Evolutionary conservation across 2,329 filamentous ascomycete species (phyloP).

Genomic region (Diplodia mutila): DNA sequence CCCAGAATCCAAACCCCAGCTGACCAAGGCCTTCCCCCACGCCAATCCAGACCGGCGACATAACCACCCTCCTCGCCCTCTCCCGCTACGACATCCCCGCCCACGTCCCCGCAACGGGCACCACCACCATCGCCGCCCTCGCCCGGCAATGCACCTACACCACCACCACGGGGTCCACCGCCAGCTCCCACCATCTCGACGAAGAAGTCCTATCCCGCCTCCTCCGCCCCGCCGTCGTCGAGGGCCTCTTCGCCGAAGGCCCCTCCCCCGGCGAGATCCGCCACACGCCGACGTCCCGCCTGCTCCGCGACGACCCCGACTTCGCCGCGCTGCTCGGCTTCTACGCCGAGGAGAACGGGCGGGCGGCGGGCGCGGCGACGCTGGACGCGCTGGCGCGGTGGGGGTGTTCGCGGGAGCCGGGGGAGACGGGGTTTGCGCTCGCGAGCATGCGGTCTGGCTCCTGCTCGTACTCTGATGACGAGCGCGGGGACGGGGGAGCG

Average conservation of each 20-base stretch:
- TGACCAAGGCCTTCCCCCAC: too few relatives aligned
- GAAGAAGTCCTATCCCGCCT: slow-evolving; percentile 37
- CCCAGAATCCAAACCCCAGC: background rate
- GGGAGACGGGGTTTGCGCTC: slow-evolving; percentile 14
- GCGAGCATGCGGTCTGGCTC: too few relatives aligned
- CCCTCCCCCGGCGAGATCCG: slow-evolving; percentile 42
- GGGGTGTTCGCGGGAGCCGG: slow-evolving; percentile 17
- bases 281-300: slow-evolving; percentile 39
- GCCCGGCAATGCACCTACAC: background rate
- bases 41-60: background rate
- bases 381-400: slow-evolving; percentile 20
- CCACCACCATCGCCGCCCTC: slow-evolving; percentile 18
- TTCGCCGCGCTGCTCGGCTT: slow-evolving; percentile 15
- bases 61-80: background rate
- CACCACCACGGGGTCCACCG: slow-evolving; percentile 1
- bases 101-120: background rate
- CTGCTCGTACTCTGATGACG: too few relatives aligned
- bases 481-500: too few relatives aligned
- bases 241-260: slow-evolving; percentile 47
- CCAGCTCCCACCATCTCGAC: background rate
- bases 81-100: background rate
- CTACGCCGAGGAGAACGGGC: background rate
- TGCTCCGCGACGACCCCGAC: slow-evolving; percentile 1
- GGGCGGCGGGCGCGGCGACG: background rate
- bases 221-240: slow-evolving; percentile 44